phyloP scores from a whole-genome alignment of 2,329 filamentous ascomycete genomes.

The Fusarium nisikadoi region DNA sequence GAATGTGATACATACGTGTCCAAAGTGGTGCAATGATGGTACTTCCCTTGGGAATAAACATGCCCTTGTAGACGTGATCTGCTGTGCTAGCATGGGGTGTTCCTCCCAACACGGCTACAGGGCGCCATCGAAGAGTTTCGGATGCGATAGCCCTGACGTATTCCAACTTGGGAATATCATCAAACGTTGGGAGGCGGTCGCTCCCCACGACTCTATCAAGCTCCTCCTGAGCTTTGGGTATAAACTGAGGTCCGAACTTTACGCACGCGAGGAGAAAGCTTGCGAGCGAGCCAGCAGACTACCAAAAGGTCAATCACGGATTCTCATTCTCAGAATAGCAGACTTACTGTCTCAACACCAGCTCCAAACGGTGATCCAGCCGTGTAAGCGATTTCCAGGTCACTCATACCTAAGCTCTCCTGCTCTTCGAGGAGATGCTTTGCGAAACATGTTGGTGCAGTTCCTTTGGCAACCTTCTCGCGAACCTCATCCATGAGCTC shows the following conservation, averaged over 20 bases:
- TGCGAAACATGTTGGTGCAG: constrained; percentile 54
- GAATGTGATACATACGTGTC: constrained; percentile 49
- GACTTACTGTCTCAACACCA: constrained; percentile 54
- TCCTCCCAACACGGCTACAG: constrained; percentile 54
- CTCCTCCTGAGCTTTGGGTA: constrained; percentile 54
- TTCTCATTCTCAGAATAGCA: fast-evolving
- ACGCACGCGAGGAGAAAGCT: constrained; percentile 65
- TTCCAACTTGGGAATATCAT: constrained; percentile 51
- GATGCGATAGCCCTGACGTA: constrained; percentile 52
- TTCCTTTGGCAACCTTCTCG: constrained; percentile 46
- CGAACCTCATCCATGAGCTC: constrained; percentile 55
- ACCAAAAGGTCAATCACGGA: fast-evolving
- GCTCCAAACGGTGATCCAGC: constrained; percentile 59
- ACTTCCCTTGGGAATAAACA: constrained; percentile 57
- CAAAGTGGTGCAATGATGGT: constrained; percentile 56
- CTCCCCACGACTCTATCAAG: constrained; percentile 53
- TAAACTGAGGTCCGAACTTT: constrained; percentile 60
- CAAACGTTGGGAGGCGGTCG: constrained; percentile 51
- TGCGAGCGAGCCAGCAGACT: constrained; percentile 59
- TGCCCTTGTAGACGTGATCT: constrained; percentile 54
- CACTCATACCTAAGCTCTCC: constrained; percentile 52
- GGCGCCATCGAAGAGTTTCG: constrained; percentile 55
- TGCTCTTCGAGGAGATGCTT: constrained; percentile 56
- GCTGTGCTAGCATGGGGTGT: constrained; percentile 60
- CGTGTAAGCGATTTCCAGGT: constrained; percentile 56